These are phyloP conservation scores for Xenosphaeropsis pyriputrescens DNA, from an alignment of 2,329 filamentous ascomycete genomes.

Conservation along the genomic window DNA sequence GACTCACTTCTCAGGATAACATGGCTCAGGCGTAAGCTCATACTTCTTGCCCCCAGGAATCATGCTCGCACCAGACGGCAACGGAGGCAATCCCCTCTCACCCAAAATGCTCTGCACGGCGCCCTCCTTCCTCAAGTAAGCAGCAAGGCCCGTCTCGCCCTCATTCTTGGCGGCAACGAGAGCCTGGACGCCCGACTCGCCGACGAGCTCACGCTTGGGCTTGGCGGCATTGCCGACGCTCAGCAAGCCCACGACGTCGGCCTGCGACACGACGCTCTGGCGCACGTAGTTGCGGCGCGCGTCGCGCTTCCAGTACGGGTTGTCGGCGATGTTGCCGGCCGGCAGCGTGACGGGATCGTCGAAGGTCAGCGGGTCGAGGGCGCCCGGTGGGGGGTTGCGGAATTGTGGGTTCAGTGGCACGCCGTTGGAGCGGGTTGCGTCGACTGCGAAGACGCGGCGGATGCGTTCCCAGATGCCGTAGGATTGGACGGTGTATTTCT, in stretches of 20 bases:
- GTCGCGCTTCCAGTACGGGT: slow-evolving; percentile 95
- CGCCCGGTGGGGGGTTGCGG: slow-evolving; percentile 73
- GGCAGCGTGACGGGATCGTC: slow-evolving; percentile 73
- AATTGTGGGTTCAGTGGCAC: slow-evolving; percentile 86
- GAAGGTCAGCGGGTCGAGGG: slow-evolving; percentile 54
- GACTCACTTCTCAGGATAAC: slow-evolving; percentile 57
- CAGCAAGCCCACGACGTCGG: slow-evolving; percentile 73
- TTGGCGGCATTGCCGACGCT: slow-evolving; percentile 67
- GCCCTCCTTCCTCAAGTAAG: slow-evolving; percentile 52
- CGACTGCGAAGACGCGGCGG: slow-evolving; percentile 65
- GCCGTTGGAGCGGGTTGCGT: slow-evolving; percentile 79
- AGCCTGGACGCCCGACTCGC: slow-evolving; percentile 56
- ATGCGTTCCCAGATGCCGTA: slow-evolving; percentile 76
- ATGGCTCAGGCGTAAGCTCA: slow-evolving; percentile 44
- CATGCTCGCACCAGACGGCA: slow-evolving; percentile 49
- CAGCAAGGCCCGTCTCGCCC: slow-evolving; percentile 57
- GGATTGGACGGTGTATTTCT: slow-evolving; percentile 97
- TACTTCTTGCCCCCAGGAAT: slow-evolving; percentile 53
- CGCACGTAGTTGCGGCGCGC: slow-evolving; percentile 67
- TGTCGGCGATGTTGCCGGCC: slow-evolving; percentile 79
- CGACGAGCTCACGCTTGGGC: slow-evolving; percentile 74
- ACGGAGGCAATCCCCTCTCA: slow-evolving; percentile 70
- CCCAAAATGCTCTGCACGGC: slow-evolving; percentile 47
- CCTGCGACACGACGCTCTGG: slow-evolving; percentile 67
- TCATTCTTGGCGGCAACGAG: slow-evolving; percentile 65